These are phyloP conservation scores for Hura crepitans DNA, from an alignment of 441 rosid species.

Conservation along the genomic window DNA sequence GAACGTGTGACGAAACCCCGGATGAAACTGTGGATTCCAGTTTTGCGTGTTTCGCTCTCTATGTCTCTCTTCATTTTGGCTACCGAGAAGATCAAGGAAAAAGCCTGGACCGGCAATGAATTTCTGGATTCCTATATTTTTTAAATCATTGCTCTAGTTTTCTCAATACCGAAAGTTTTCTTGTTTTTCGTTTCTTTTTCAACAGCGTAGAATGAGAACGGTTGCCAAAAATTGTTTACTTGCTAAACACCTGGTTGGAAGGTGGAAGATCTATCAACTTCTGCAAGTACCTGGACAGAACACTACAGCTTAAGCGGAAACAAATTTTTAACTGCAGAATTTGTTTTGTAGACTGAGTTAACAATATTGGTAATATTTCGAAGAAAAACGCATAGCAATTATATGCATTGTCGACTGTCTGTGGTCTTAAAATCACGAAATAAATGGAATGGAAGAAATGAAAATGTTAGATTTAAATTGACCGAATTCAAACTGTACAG, in stretches of 20 bases:
- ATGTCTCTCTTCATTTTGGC: no score
- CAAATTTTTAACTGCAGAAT: conserved; percentile 78
- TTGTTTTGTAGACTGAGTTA: no score
- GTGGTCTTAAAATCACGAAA: no score
- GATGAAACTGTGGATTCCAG: background rate
- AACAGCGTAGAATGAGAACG: conserved; percentile 82
- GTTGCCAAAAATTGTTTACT: no score
- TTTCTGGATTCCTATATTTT: no score
- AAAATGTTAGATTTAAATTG: conserved; percentile 25
- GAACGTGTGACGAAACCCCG: no score
- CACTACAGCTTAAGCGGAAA: conserved; percentile 58
- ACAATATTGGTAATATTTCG: no score
- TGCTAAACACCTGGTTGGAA: conserved; percentile 80
- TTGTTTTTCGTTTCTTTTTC: background rate
- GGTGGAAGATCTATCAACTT: conserved; percentile 62
- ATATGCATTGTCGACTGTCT: no score
- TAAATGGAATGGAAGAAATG: no score
- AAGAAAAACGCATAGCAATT: no score
- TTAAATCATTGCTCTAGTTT: background rate
- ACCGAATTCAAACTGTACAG: background rate
- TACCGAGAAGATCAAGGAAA: no score
- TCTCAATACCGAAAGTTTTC: background rate
- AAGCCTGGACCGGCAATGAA: no score
- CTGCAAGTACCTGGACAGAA: conserved; percentile 60
- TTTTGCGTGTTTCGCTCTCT: background rate